A percentile compares a stretch with the other conserved stretches of the same genome.
Evolutionary conservation across 2,329 filamentous ascomycete genomes (phyloP).

Genomic region (Colletotrichum phormii): DNA sequence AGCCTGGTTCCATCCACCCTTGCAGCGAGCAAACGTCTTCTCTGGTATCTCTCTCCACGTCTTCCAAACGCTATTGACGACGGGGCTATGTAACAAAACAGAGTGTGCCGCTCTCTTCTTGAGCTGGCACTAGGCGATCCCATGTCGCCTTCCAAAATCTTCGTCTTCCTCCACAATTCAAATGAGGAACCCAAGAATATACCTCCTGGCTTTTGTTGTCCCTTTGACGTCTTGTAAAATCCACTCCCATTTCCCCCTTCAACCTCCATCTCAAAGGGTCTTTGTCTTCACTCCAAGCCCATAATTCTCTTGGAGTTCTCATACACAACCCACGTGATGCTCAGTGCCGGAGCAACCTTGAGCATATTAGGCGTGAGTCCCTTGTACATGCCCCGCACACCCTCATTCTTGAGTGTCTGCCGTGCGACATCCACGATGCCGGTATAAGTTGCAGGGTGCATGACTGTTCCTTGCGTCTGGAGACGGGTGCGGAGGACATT

Average conservation of each 20-base stretch:
- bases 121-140: neutral
- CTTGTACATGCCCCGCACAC: constrained; percentile 89
- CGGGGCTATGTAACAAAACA: constrained; percentile 29
- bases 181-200: neutral
- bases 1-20: neutral
- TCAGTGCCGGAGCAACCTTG: constrained; percentile 95
- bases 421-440: constrained; percentile 90
- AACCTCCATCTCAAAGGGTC: neutral
- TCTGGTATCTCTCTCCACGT: constrained; percentile 33
- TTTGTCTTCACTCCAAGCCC: constrained; percentile 55
- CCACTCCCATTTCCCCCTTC: constrained; percentile 3
- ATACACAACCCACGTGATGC: constrained; percentile 94
- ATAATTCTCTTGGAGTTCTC: constrained; percentile 87
- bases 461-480: constrained; percentile 93
- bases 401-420: constrained; percentile 86
- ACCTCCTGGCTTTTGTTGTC: neutral
- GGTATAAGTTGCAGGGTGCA: constrained; percentile 90
- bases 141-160: constrained; percentile 3
- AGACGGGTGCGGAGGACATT: constrained; percentile 92
- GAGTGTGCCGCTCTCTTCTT: constrained; percentile 1
- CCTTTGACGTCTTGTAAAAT: neutral
- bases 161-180: neutral
- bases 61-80: constrained; percentile 30
- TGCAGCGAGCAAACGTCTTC: constrained; percentile 27
- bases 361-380: constrained; percentile 94